Conservation (phyloP, 2,329 filamentous ascomycete genomes). For the Pseudogymnoascus sp. region DNA sequence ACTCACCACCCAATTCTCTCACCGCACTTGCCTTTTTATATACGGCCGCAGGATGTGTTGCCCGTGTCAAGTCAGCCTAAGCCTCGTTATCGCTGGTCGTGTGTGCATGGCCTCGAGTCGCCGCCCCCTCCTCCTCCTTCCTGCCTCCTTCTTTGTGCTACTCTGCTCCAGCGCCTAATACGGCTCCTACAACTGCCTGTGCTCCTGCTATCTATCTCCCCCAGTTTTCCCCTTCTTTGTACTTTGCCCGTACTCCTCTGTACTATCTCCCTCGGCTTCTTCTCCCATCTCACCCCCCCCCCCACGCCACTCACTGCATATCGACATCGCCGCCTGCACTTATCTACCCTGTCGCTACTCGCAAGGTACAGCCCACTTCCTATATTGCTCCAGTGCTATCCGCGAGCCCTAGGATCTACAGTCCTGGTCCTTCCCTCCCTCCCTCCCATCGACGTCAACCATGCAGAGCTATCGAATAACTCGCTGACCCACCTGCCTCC, state of each 20-base stretch:
- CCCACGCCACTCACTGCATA: background rate
- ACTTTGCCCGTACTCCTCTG: background rate
- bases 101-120: background rate
- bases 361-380: background rate
- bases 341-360: constrained; percentile 1
- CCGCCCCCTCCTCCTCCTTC: background rate
- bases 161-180: background rate
- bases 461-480: background rate
- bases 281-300: background rate
- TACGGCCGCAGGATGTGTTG: background rate
- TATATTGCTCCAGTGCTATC: background rate
- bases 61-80: background rate
- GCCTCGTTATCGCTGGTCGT: constrained; percentile 2
- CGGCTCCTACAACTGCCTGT: background rate
- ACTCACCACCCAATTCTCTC: background rate
- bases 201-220: background rate
- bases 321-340: background rate
- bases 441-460: background rate
- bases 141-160: background rate
- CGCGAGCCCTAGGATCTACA: background rate
- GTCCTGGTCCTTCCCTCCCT: background rate
- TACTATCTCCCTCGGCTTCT: background rate
- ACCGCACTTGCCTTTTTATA: background rate
- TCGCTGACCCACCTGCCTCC: constrained; percentile 3
- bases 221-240: background rate